Conservation (phyloP, 345 rosid genomes). For the Brassica juncea region DNA sequence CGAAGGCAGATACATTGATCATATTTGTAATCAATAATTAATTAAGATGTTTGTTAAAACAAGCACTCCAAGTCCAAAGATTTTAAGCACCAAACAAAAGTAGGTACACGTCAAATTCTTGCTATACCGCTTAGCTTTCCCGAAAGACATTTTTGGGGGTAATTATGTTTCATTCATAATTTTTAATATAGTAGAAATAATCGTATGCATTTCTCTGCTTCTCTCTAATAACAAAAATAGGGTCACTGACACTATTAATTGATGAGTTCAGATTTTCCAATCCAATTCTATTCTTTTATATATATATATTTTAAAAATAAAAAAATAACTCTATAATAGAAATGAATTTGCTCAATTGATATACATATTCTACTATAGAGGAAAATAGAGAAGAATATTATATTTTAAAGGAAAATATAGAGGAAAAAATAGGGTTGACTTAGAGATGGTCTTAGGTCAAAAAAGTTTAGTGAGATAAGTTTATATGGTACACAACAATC, state of each 20-base stretch:
- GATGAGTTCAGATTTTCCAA: not conserved
- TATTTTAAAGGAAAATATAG: too few relatives aligned
- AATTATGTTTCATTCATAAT: not conserved
- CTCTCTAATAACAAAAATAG: not conserved
- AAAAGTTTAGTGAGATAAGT: too few relatives aligned
- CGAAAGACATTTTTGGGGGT: constrained; percentile 9
- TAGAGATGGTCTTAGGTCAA: not conserved
- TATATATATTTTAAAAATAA: too few relatives aligned
- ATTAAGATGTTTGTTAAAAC: not conserved
- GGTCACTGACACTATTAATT: not conserved
- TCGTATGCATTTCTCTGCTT: not conserved
- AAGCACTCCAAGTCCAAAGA: constrained; percentile 18
- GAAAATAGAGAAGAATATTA: too few relatives aligned
- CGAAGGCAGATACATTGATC: constrained; percentile 20
- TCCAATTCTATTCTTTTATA: too few relatives aligned
- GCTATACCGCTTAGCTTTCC: constrained; percentile 14
- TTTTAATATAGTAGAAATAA: not conserved
- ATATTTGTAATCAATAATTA: constrained; percentile 13
- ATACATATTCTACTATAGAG: too few relatives aligned
- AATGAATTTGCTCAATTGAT: too few relatives aligned
- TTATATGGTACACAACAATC: not conserved
- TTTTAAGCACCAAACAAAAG: constrained; percentile 1
- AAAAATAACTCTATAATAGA: too few relatives aligned
- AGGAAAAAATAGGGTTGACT: too few relatives aligned
- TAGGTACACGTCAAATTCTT: constrained; percentile 8